Evolutionary conservation across 495 filamentous ascomycete species (phyloP), one percentile per base, ranked within the genome.

Genomic region (Barbatosphaeria neglecta): DNA sequence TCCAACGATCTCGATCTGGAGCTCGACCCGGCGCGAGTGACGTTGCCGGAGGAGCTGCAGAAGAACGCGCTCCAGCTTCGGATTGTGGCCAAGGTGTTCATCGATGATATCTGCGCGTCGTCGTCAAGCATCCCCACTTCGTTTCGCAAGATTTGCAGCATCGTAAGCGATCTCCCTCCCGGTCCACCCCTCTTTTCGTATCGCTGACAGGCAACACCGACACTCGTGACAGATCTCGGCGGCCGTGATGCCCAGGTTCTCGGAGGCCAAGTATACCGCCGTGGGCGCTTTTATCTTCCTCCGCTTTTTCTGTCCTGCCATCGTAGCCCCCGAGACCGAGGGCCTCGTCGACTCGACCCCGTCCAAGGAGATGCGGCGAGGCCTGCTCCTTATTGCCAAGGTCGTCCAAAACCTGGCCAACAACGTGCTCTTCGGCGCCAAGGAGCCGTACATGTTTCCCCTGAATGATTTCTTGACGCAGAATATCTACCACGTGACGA

Each of bases 241-340:
- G 13, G 71, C 77, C 24, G 77, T 81, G 4, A 66, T 74, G 61
- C 66, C 64, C 9, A 65, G 75, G 23, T 82, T 82, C 46, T 76
- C 73, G 13, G 78, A 82, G 18, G 78, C 80, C n/a, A 83, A 81
- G 58, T 83, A 80, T 52, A 83, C 78, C 3, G 80, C 80, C 27
- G 80, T 83, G 28, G 80, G 80, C 1, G 77, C 80, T 1, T 83
- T 83, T 54, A 80, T 83, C 45, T 83, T 83, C 52, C 63, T 83
- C 16, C 72, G 80, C 13, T 83, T 82, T 65, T 83, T 83, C 53
- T 82, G 80, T 47, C 80, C 79, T 18, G 80, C 80, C 15, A 82
- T 83, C 48, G 80, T 83, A 9, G 76, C 80, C 3, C 80, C 80
- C 1, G 80, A 83, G 56, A 74, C 67, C 7, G 80, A 83, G 56